Conservation (phyloP, 2,329 filamentous ascomycete species). For the Phyllachora maydis region DNA sequence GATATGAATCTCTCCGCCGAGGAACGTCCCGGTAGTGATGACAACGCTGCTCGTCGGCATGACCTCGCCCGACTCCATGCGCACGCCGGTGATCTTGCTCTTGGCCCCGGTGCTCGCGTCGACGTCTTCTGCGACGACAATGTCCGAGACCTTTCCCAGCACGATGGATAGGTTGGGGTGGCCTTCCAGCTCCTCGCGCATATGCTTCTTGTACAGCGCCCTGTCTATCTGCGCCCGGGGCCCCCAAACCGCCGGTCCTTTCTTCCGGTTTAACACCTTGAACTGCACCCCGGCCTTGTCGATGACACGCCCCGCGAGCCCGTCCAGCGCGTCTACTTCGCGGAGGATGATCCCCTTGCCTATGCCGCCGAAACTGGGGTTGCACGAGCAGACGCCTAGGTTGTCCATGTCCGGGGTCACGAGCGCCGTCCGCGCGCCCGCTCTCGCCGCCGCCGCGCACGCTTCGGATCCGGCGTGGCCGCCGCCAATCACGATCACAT, state of each 20-base stretch:
- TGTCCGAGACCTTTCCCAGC: conserved; percentile 78
- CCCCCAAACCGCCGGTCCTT: conserved; percentile 93
- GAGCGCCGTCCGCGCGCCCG: conserved; percentile 73
- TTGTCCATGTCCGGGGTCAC: conserved; percentile 78
- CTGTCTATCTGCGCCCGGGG: conserved; percentile 92
- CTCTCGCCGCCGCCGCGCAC: conserved; percentile 71
- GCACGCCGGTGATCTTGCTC: conserved; percentile 64
- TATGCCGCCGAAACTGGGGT: conserved; percentile 94
- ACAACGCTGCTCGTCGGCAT: conserved; percentile 65
- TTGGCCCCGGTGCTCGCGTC: conserved; percentile 23
- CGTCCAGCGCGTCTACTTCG: conserved; percentile 88
- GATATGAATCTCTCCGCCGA: conserved; percentile 93
- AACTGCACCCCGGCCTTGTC: conserved; percentile 95
- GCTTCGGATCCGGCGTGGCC: conserved; percentile 93
- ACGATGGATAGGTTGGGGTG: conserved; percentile 69
- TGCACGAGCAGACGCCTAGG: conserved; percentile 88
- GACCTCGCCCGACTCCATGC: conserved; percentile 71
- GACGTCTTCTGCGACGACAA: conserved; percentile 46
- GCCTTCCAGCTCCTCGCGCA: conserved; percentile 63
- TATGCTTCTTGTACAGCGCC: conserved; percentile 69
- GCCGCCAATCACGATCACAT: conserved; percentile 90
- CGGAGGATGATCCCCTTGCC: conserved; percentile 93
- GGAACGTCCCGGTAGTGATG: conserved; percentile 90
- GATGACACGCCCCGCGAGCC: conserved; percentile 68
- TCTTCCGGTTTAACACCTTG: conserved; percentile 66